phyloP scores from a whole-genome alignment of 2,329 filamentous ascomycete species.

The Gnomoniopsis smithogilvyi region DNA sequence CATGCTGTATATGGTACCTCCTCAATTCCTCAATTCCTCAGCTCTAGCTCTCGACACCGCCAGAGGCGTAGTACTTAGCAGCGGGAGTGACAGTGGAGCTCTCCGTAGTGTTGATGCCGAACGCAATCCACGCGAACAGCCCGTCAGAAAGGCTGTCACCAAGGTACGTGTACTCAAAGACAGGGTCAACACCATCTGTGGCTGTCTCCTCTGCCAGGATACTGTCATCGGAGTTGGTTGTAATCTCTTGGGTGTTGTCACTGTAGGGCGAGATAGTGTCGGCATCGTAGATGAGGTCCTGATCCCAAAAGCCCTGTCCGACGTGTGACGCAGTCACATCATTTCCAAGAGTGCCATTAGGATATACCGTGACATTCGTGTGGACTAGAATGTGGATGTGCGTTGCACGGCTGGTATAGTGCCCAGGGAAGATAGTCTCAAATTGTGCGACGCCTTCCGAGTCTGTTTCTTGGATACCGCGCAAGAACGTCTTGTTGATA shows the following conservation, averaged over 20 bases:
- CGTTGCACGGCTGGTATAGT: constrained; percentile 42
- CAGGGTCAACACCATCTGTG: constrained; percentile 27
- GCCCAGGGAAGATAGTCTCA: constrained; percentile 41
- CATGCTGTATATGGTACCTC: too few species aligned
- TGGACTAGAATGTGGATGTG: constrained; percentile 37
- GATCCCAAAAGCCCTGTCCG: constrained; percentile 29
- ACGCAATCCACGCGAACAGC: constrained; percentile 28
- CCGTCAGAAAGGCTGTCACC: constrained; percentile 24
- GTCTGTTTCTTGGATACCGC: constrained; percentile 38
- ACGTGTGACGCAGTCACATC: constrained; percentile 28
- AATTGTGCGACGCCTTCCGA: constrained; percentile 36
- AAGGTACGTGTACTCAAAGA: constrained; percentile 26
- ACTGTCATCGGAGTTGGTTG: constrained; percentile 24
- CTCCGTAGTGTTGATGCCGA: constrained; percentile 26
- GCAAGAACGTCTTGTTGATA: constrained; percentile 38
- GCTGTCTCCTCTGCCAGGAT: constrained; percentile 25
- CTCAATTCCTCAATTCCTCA: neutral
- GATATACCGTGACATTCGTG: constrained; percentile 31
- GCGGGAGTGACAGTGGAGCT: constrained; percentile 24
- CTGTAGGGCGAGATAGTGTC: constrained; percentile 25
- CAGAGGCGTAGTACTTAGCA: constrained; percentile 20
- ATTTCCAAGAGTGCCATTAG: constrained; percentile 38
- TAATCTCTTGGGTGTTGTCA: constrained; percentile 23
- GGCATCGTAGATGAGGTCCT: constrained; percentile 22
- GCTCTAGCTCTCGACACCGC: constrained; percentile 6